A percentile compares a stretch with the other conserved stretches of the same genome.
Evolutionary conservation across 2,329 filamentous ascomycete species (phyloP).

Genomic region (Teratosphaeria zuluensis): DNA sequence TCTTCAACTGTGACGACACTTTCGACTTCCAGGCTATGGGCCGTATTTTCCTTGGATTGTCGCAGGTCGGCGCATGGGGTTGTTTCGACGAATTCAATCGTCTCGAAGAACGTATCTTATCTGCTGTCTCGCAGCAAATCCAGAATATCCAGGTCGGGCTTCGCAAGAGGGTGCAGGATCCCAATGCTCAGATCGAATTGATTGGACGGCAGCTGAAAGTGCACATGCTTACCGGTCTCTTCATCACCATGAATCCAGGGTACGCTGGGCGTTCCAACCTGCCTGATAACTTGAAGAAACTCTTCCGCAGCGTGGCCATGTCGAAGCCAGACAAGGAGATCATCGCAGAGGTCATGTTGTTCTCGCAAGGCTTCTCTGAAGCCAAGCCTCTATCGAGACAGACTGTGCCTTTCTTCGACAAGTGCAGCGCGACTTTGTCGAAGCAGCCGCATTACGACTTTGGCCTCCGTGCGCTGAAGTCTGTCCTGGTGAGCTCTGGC

Average conservation of each 20-base stretch:
- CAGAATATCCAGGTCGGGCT: slow-evolving; percentile 98
- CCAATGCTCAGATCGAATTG: slow-evolving; percentile 83
- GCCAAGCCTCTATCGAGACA: slow-evolving; percentile 90
- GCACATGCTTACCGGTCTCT: slow-evolving; percentile 90
- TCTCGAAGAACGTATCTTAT: slow-evolving; percentile 93
- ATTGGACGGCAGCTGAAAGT: slow-evolving; percentile 85
- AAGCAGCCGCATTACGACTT: slow-evolving; percentile 99
- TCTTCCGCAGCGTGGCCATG: slow-evolving; percentile 99
- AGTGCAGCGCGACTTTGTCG: slow-evolving; percentile 68
- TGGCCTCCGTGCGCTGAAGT: slow-evolving; percentile 92
- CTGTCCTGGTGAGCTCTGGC: slow-evolving; percentile 94
- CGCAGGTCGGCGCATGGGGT: slow-evolving; percentile 97
- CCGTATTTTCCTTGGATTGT: slow-evolving; percentile 97
- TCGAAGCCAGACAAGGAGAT: slow-evolving; percentile 99
- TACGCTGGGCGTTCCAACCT: slow-evolving; percentile 97
- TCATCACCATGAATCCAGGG: slow-evolving; percentile 99
- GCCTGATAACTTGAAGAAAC: slow-evolving; percentile 97
- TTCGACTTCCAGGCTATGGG: slow-evolving; percentile 99
- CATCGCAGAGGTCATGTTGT: slow-evolving; percentile 99
- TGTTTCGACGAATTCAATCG: slow-evolving; percentile 99
- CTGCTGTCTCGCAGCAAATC: slow-evolving; percentile 96
- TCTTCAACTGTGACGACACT: slow-evolving; percentile 99
- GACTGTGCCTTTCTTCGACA: slow-evolving; percentile 96
- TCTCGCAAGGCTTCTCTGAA: slow-evolving; percentile 97
- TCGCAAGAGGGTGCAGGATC: slow-evolving; percentile 71